Conservation (phyloP, 805 yeast genomes). For the Zygosaccharomyces bisporus region DNA sequence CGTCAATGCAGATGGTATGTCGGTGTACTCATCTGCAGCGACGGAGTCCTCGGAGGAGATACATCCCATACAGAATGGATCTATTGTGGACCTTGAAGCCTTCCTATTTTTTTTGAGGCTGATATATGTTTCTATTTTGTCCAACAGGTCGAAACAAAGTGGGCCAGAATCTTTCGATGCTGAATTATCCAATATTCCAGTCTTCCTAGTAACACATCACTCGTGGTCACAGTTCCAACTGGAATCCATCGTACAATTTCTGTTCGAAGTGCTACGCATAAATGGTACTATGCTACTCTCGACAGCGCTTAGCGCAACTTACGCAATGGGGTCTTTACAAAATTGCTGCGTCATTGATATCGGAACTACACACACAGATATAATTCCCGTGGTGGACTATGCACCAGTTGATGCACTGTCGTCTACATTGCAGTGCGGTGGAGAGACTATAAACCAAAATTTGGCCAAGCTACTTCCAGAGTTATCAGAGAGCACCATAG, state of each 20-base stretch:
- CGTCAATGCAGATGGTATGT: constrained; percentile 30
- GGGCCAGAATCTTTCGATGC: constrained; percentile 30
- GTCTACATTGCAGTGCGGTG: constrained; percentile 54
- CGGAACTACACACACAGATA: constrained; percentile 70
- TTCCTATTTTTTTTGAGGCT: constrained; percentile 55
- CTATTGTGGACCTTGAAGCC: constrained; percentile 64
- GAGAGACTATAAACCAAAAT: constrained; percentile 54
- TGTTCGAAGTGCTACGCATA: constrained; percentile 67
- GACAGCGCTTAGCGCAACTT: constrained; percentile 61
- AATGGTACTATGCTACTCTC: constrained; percentile 72
- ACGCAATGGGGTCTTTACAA: constrained; percentile 64
- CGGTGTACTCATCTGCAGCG: constrained; percentile 32
- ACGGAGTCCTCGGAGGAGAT: constrained; percentile 40
- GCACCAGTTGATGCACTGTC: constrained; percentile 56
- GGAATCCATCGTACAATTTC: constrained; percentile 69
- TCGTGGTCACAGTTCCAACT: constrained; percentile 66
- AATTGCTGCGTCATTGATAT: constrained; percentile 76
- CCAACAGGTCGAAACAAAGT: constrained; percentile 22
- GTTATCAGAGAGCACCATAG: constrained; percentile 56
- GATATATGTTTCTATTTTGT: constrained; percentile 45
- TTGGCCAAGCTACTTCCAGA: constrained; percentile 56
- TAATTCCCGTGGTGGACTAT: constrained; percentile 76
- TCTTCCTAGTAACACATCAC: constrained; percentile 61
- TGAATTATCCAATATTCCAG: constrained; percentile 52
- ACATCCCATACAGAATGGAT: constrained; percentile 61